These are phyloP conservation scores for Tylopilus sp. DNA, from an alignment of 768 basidiomycete species.

Conservation along the genomic window DNA sequence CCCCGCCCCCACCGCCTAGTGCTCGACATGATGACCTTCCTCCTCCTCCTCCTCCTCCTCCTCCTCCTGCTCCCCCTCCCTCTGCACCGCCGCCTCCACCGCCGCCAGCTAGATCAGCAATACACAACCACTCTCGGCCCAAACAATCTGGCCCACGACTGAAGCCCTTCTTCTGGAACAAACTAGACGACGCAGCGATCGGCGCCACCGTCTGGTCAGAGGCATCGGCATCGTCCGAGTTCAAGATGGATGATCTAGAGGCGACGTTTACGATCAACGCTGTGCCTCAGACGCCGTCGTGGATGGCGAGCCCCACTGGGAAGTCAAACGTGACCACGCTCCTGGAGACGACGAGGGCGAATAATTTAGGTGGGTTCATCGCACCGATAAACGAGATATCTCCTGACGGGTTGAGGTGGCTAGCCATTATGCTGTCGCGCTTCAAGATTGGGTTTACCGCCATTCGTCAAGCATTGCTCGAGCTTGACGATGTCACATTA, in stretches of 20 bases:
- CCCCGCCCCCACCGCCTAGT: too few relatives aligned
- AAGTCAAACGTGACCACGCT: slow-evolving; percentile 67
- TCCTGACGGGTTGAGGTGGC: slow-evolving; percentile 1
- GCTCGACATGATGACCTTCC: too few relatives aligned
- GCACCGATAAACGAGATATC: background rate
- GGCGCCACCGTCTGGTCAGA: slow-evolving; percentile 71
- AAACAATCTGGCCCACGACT: slow-evolving; percentile 49
- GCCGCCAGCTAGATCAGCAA: slow-evolving; percentile 28
- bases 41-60: slow-evolving; percentile 21
- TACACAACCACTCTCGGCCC: slow-evolving; percentile 29
- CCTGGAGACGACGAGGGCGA: slow-evolving; percentile 77
- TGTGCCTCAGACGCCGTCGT: slow-evolving; percentile 39
- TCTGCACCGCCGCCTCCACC: slow-evolving; percentile 31
- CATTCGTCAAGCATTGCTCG: slow-evolving; percentile 69
- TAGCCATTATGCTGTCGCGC: slow-evolving; percentile 84
- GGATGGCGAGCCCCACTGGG: slow-evolving; percentile 38
- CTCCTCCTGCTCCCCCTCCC: slow-evolving; percentile 36
- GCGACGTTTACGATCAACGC: slow-evolving; percentile 65
- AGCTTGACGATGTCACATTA: slow-evolving; percentile 64
- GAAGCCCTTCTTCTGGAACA: slow-evolving; percentile 92
- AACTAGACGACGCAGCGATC: slow-evolving; percentile 47
- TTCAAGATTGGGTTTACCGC: slow-evolving; percentile 63
- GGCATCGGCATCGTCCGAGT: slow-evolving; percentile 34
- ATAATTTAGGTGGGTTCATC: slow-evolving; percentile 65
- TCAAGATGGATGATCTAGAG: slow-evolving; percentile 71